Base-by-base conservation (phyloP, 208 protist genomes). In the Trypanosoma boissoni region DNA sequence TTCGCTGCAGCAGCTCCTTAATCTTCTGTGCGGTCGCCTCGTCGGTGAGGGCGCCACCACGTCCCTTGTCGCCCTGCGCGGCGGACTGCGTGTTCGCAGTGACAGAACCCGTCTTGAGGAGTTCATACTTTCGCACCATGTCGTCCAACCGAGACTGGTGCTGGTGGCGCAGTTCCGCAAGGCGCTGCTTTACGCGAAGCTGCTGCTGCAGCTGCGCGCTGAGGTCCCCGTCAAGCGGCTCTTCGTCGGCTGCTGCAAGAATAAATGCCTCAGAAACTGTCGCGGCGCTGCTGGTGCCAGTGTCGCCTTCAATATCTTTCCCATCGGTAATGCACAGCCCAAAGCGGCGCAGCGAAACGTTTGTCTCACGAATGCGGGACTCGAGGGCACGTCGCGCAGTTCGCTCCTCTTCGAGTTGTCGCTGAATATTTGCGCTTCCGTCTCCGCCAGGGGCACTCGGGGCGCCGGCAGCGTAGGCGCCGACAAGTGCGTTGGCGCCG, bases 121-220 rank as follows among this genome's bases (percentile, higher is more conserved):
- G 72, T 58, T 96, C 86, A 60, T 92, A 94, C 58, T 91, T 89
- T 48, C 78, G 78, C 18, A 96, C 69, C 76, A 96, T 83, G 59
- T 88, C 81, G 41, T 91, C 82, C 8, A 96, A 68, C 24, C 76
- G 76, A 51, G 68, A 69, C 51, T 96, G 90, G 44, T 94, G 90
- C 63, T 91, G 82, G 50, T 96, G 90, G 36, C 76, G 69, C 23
- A 96, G 78, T 67, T 93, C 78, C 0, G 79, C 76, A 14, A 96
- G 75, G 24, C 90, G 78, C 56, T 92, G 86, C 78, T 94, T 92
- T 8, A 86, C 77, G 37, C 86, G 86, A 28, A 96, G 56, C 68
- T 96, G 90, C 72, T 93, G 83, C 72, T 96, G 86, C 18, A 96
- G 68, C 50, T 90, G 68, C 18, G 72, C 76, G 42, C 81, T 74